Conservation (phyloP, 768 basidiomycete species). For the Floccularia luteovirens region DNA sequence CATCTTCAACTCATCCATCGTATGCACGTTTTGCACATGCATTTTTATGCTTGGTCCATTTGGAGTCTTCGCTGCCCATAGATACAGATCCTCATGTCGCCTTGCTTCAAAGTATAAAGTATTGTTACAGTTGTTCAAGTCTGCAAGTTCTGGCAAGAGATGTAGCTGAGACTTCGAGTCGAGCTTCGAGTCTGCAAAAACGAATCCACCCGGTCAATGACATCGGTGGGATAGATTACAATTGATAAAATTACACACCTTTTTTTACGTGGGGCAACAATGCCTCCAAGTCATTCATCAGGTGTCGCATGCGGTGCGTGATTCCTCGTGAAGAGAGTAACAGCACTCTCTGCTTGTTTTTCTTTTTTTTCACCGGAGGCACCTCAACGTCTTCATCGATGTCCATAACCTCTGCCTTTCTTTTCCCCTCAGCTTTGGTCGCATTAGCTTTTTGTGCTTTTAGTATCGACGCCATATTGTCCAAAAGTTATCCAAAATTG, state of each 20-base stretch:
- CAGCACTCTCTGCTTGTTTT: conserved; percentile 94
- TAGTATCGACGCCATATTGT: conserved; percentile 54
- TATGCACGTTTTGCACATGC: conserved; percentile 98
- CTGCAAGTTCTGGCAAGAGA: conserved; percentile 91
- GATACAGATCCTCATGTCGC: conserved; percentile 89
- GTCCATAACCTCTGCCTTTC: conserved; percentile 55
- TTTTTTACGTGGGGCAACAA: conserved; percentile 95
- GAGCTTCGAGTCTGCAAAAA: conserved; percentile 96
- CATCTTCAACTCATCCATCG: conserved; percentile 99
- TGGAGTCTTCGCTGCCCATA: conserved; percentile 96
- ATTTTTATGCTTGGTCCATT: conserved; percentile 97
- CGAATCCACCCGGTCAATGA: neutral
- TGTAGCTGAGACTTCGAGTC: conserved; percentile 94
- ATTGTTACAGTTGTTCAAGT: conserved; percentile 97
- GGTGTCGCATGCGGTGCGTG: conserved; percentile 93
- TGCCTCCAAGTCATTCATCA: conserved; percentile 90
- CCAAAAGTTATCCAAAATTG: neutral
- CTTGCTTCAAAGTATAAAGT: conserved; percentile 96
- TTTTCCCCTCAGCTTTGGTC: conserved; percentile 47
- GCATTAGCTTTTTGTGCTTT: conserved; percentile 57
- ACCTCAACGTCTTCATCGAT: conserved; percentile 25
- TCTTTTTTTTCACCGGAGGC: conserved; percentile 42
- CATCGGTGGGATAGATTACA: neutral
- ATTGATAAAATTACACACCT: conserved; percentile 40
- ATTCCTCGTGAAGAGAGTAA: conserved; percentile 90